phyloP scores from a whole-genome alignment of 2,329 filamentous ascomycete genomes.

The Rhytidhysteron rufulum region DNA sequence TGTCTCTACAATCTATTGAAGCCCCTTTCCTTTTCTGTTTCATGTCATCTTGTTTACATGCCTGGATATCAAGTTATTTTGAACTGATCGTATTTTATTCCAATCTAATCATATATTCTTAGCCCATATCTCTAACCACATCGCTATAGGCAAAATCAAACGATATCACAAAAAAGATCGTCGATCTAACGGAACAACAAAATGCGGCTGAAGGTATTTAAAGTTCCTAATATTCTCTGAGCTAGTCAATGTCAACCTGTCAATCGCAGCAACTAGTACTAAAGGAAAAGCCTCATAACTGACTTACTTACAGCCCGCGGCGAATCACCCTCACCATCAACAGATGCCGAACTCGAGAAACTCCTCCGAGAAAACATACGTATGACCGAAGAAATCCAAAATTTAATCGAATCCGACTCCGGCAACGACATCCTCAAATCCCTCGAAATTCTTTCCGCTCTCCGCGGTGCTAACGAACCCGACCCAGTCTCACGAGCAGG shows the following conservation, averaged over 20 bases:
- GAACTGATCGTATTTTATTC: no score
- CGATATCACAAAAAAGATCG: constrained; percentile 25
- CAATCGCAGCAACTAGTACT: no score
- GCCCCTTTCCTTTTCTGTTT: no score
- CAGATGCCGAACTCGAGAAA: constrained; percentile 45
- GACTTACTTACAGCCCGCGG: constrained; percentile 26
- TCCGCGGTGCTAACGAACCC: constrained; percentile 45
- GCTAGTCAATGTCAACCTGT: no score
- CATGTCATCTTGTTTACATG: no score
- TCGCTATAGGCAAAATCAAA: constrained; percentile 26
- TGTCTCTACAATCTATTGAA: no score
- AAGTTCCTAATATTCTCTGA: no score
- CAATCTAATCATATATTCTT: no score
- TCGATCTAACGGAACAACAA: constrained; percentile 26
- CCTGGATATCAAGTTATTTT: no score
- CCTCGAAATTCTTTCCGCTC: constrained; percentile 45
- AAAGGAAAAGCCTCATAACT: no score
- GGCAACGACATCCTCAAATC: constrained; percentile 41
- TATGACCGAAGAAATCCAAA: constrained; percentile 42
- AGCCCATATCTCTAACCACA: constrained; percentile 2
- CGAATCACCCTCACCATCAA: constrained; percentile 32
- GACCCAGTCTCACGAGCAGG: constrained; percentile 31
- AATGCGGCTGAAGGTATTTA: constrained; percentile 25
- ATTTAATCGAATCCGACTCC: constrained; percentile 40
- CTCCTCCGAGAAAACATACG: constrained; percentile 48